Conservation (phyloP, 495 filamentous ascomycete genomes). For the Talaromyces borbonicus region DNA sequence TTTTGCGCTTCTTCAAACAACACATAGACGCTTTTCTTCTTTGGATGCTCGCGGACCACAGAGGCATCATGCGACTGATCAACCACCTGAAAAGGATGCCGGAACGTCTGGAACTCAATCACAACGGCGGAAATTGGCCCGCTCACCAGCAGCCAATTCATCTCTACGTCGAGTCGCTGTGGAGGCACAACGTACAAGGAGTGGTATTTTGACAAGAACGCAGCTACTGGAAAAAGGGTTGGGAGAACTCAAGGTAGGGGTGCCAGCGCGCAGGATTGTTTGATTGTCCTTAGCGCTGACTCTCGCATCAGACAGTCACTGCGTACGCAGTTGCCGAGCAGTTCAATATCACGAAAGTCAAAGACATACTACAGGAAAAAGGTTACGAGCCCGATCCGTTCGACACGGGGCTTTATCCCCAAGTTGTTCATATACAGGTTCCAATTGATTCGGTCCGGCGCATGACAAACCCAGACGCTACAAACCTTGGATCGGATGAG, state of each 20-base stretch:
- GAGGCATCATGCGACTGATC: constrained; percentile 13
- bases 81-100: constrained; percentile 8
- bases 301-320: constrained; percentile 50
- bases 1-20: constrained; percentile 21
- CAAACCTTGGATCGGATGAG: constrained; percentile 50
- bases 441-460: constrained; percentile 43
- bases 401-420: constrained; percentile 51
- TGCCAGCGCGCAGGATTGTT: neutral
- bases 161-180: constrained; percentile 49
- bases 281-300: constrained; percentile 14
- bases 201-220: constrained; percentile 31
- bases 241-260: constrained; percentile 30
- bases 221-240: constrained; percentile 33
- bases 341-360: constrained; percentile 67
- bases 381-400: constrained; percentile 57
- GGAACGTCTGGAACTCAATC: constrained; percentile 21
- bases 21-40: constrained; percentile 41
- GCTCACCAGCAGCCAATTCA: constrained; percentile 41
- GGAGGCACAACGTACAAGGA: constrained; percentile 49
- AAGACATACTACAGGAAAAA: constrained; percentile 58
- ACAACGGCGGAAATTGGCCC: constrained; percentile 33
- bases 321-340: constrained; percentile 81
- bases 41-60: constrained; percentile 35
- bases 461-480: constrained; percentile 42
- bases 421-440: constrained; percentile 55